Conservation (phyloP, 306 rosid genomes). For the Notholithocarpus densiflorus region DNA sequence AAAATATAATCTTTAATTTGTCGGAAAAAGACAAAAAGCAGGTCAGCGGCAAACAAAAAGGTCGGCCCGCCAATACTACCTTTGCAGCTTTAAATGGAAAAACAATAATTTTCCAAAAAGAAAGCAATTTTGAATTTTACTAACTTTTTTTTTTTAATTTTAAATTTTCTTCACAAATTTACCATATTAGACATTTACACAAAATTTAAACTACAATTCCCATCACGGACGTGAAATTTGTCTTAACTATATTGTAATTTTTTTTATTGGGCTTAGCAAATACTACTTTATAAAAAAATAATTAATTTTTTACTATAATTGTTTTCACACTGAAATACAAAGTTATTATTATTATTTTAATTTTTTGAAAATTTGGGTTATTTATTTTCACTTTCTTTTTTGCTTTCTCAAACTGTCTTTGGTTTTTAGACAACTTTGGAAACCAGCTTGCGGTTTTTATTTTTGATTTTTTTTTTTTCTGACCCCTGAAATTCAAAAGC, state of each 20-base stretch:
- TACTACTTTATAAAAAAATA: slow-evolving; percentile 13
- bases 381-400: slow-evolving; percentile 31
- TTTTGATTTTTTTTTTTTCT: slow-evolving; percentile 35
- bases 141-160: slow-evolving; percentile 14
- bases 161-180: slow-evolving; percentile 20
- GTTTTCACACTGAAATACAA: slow-evolving; percentile 19
- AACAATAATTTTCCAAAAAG: slow-evolving; percentile 28
- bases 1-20: not conserved
- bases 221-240: slow-evolving; percentile 69
- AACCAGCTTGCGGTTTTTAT: slow-evolving; percentile 45
- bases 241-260: slow-evolving; percentile 56
- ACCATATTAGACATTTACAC: slow-evolving; percentile 34
- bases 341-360: slow-evolving; percentile 27
- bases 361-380: slow-evolving; percentile 12
- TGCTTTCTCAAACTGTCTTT: slow-evolving; percentile 24
- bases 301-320: not conserved
- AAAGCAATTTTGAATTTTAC: slow-evolving; percentile 26
- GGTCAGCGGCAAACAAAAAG: slow-evolving; percentile 73
- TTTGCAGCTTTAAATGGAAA: slow-evolving; percentile 61
- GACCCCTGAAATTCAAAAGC: slow-evolving; percentile 38
- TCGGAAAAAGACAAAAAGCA: slow-evolving; percentile 64
- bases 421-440: slow-evolving; percentile 55
- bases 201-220: slow-evolving; percentile 31
- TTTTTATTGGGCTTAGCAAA: slow-evolving; percentile 63
- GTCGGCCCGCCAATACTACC: slow-evolving; percentile 52